Evolutionary conservation across 257 asterid genomes (phyloP).

Genomic region (Penstemon newberryi): DNA sequence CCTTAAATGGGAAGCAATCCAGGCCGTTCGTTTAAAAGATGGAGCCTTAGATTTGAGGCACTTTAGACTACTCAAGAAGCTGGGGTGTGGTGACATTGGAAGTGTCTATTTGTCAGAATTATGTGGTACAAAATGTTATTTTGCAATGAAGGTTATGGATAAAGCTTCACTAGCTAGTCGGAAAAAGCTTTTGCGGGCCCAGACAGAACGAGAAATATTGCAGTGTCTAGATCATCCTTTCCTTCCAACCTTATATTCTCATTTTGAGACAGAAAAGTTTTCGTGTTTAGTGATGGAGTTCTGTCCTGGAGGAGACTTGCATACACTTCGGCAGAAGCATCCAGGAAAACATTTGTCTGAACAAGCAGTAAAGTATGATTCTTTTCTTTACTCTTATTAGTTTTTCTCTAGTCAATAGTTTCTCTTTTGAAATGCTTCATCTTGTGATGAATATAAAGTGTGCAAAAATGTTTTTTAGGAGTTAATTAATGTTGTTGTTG

Average conservation of each 20-base stretch:
- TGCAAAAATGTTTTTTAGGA: too few relatives aligned
- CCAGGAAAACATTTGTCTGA: conserved; percentile 59
- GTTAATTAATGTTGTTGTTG: too few relatives aligned
- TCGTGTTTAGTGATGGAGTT: conserved; percentile 70
- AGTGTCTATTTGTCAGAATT: conserved; percentile 57
- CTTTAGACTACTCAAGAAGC: conserved; percentile 49
- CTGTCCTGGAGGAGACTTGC: conserved; percentile 72
- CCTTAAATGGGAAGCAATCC: conserved; percentile 66
- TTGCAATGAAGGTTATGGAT: conserved; percentile 76
- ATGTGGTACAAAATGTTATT: conserved; percentile 55
- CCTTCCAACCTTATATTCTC: conserved; percentile 62
- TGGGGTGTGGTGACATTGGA: conserved; percentile 70
- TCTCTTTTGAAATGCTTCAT: too few relatives aligned
- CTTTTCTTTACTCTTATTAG: too few relatives aligned
- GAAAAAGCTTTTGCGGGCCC: conserved; percentile 62
- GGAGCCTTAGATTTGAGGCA: conserved; percentile 52
- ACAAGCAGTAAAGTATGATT: conserved; percentile 58
- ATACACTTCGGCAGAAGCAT: conserved; percentile 60
- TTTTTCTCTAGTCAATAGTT: too few relatives aligned
- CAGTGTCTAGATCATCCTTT: conserved; percentile 66
- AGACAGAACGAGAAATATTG: conserved; percentile 64
- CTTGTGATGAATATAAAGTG: too few relatives aligned
- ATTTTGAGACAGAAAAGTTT: conserved; percentile 59
- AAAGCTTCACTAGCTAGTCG: conserved; percentile 55
- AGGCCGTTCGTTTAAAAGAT: conserved; percentile 40